Evolutionary conservation across 192 early-diverging fungal species (phyloP), one percentile per base, ranked within the genome.

Genomic region (Gaertneriomyces semiglobifer): DNA sequence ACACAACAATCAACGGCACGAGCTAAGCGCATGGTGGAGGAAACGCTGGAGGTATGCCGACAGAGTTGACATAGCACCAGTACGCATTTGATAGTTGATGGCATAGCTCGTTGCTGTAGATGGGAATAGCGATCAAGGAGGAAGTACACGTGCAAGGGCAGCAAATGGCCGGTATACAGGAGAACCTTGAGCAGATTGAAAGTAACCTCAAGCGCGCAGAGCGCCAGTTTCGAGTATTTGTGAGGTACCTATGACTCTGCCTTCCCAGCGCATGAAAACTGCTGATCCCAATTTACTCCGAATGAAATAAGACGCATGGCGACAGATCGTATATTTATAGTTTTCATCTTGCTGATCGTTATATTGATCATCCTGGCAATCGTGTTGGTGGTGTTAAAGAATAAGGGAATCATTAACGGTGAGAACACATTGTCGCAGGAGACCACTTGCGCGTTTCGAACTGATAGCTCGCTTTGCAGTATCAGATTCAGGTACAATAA

Each of bases 171-270:
- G 74, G 76, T 53, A 78, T 86, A 11, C 60, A 75, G 20, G 80
- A 81, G 54, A 75, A 77, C 12, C 50, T 86, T 10, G 81, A 80
- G 11, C 63, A 70, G 67, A 76, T 86, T 19, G 84, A 83, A 45
- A 79, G 60, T 18, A 86, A 86, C 63, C 51, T 86, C 16, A 83
- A 78, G 58, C 77, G 84, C 0, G 84, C 84, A 5, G 81, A 86
- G 48, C 83, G 83, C 67, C 84, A 86, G 61, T 44, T 86, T 43
- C 70, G 81, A 0, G 78, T 81, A 6, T 83, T 83, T 68, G 68
- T 86, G 70, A 60, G 84, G 83, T 85, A 59, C 12, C 62, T 46
- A 7, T 68, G n/a, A 50, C 11, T 4, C 9, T 58, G 33, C 64
- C 9, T 51, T n/a, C 2, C 40, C 48, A 33, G 48, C 20, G 18